Evolutionary conservation across 768 basidiomycete genomes (phyloP), one percentile per base, ranked within the genome.

Genomic region (Suillus discolor): DNA sequence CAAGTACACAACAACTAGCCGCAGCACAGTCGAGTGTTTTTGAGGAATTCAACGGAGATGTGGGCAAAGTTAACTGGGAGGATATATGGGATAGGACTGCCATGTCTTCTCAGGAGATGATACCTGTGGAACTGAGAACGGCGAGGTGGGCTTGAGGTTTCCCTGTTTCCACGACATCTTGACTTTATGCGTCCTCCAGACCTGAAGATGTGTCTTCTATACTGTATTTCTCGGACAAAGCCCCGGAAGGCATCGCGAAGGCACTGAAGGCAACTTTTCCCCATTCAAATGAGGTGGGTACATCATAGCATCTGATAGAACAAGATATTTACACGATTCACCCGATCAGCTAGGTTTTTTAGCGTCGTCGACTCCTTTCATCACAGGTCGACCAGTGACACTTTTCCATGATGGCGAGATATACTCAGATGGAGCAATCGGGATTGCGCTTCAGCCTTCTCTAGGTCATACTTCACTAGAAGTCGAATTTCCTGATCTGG

Each of bases 351-450:
- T 92, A 62, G 90, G 91, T 5, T 80, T 93, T 23, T 74, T 90
- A 25, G 89, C 88, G 0, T 81, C 91, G 0, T 89, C 91, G 3
- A 94, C 93, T 2, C 91, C 92, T 1, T 94, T 94, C 73, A 77
- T 92, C 6, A 93, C 91, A 1, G 93, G 92, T 16, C 79, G 89
- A 23, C 87, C 89, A 0, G 85, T 89, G 36, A 93, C 92, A 0
- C 78, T 94, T 12, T 87, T 93, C 66, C 75, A 82, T 65, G 84
- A 89, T 60, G 78, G 80, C 44, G 72, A 81, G 1, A 82, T 92
- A 31, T 74, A 83, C 63, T 87, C 85, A 0, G 79, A 83, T 8
- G 93, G 93, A 8, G 91, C 91, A 4, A 85, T 93, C 13, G 93
- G 92, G 0, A 64, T 94, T 7, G 90, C 85, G 0, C 67, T 89